Conservation (phyloP, 2,329 filamentous ascomycete genomes). For the Nothophaeocryptopus gaeumannii region DNA sequence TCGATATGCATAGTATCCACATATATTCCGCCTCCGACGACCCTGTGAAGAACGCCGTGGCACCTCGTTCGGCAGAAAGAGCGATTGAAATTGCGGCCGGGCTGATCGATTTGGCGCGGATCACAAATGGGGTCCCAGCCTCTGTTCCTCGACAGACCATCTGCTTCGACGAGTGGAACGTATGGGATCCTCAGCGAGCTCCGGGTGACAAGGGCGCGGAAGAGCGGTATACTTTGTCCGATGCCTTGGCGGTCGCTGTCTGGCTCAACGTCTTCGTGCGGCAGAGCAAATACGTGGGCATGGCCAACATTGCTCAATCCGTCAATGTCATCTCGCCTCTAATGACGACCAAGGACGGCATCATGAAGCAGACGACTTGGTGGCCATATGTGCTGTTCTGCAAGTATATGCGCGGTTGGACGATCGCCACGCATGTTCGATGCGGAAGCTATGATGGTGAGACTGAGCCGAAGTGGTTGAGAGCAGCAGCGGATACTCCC, state of each 20-base stretch:
- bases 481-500: slow-evolving; percentile 64
- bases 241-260: slow-evolving; percentile 70
- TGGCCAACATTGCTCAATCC: slow-evolving; percentile 75
- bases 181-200: slow-evolving; percentile 71
- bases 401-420: slow-evolving; percentile 70
- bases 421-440: slow-evolving; percentile 63
- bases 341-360: slow-evolving; percentile 64
- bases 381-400: slow-evolving; percentile 70
- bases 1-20: slow-evolving; percentile 80
- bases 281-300: slow-evolving; percentile 67
- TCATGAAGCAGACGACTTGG: slow-evolving; percentile 71
- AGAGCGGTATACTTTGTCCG: slow-evolving; percentile 70
- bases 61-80: slow-evolving; percentile 67
- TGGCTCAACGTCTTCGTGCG: slow-evolving; percentile 76
- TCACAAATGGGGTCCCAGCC: slow-evolving; percentile 62
- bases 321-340: slow-evolving; percentile 76
- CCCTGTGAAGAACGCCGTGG: slow-evolving; percentile 56
- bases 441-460: slow-evolving; percentile 63
- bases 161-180: slow-evolving; percentile 84
- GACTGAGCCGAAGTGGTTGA: slow-evolving; percentile 65
- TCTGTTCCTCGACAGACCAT: slow-evolving; percentile 64
- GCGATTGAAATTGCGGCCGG: slow-evolving; percentile 67
- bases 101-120: slow-evolving; percentile 70
- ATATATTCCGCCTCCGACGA: slow-evolving; percentile 65
- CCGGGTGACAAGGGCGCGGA: slow-evolving; percentile 70